phyloP scores from a whole-genome alignment of 768 basidiomycete species.

The Rhizopogon roseolus region DNA sequence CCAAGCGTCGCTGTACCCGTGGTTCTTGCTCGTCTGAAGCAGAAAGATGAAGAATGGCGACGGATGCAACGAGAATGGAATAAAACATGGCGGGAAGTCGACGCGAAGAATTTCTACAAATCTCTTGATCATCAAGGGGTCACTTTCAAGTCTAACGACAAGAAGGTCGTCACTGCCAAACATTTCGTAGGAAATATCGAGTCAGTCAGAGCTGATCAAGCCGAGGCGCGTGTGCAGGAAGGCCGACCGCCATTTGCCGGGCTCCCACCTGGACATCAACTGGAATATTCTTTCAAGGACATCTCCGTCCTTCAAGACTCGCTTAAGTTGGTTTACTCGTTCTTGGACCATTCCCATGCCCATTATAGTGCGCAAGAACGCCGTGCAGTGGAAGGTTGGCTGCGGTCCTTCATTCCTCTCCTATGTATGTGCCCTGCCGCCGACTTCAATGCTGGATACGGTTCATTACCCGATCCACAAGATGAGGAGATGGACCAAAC shows the following conservation, averaged over 20 bases:
- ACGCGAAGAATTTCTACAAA: slow-evolving; percentile 98
- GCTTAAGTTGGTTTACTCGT: slow-evolving; percentile 85
- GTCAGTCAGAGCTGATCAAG: slow-evolving; percentile 55
- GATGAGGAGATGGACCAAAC: slow-evolving; percentile 27
- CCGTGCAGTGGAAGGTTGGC: slow-evolving; percentile 77
- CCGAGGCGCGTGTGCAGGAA: slow-evolving; percentile 27
- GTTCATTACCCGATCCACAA: slow-evolving; percentile 46
- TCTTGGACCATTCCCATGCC: slow-evolving; percentile 81
- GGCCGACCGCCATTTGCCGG: slow-evolving; percentile 33
- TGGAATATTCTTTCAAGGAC: slow-evolving; percentile 77
- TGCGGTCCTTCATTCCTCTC: slow-evolving; percentile 78
- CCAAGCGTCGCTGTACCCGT: slow-evolving; percentile 90
- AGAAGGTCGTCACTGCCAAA: slow-evolving; percentile 85
- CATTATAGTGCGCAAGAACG: slow-evolving; percentile 76
- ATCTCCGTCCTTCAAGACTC: slow-evolving; percentile 80
- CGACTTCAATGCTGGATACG: slow-evolving; percentile 63
- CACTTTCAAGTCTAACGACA: slow-evolving; percentile 93
- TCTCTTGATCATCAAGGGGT: slow-evolving; percentile 95
- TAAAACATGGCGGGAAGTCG: slow-evolving; percentile 94
- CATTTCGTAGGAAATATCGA: slow-evolving; percentile 81
- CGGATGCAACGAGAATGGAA: slow-evolving; percentile 93
- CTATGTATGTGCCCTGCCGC: slow-evolving; percentile 67
- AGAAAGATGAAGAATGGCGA: slow-evolving; percentile 97
- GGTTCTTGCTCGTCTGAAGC: slow-evolving; percentile 81
- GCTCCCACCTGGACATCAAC: slow-evolving; percentile 60